Percentiles rank a stretch among this genome's conserved stretches.
Conservation (phyloP, 2,329 filamentous ascomycete genomes). For the Nannizziopsis arthrosporioides region DNA sequence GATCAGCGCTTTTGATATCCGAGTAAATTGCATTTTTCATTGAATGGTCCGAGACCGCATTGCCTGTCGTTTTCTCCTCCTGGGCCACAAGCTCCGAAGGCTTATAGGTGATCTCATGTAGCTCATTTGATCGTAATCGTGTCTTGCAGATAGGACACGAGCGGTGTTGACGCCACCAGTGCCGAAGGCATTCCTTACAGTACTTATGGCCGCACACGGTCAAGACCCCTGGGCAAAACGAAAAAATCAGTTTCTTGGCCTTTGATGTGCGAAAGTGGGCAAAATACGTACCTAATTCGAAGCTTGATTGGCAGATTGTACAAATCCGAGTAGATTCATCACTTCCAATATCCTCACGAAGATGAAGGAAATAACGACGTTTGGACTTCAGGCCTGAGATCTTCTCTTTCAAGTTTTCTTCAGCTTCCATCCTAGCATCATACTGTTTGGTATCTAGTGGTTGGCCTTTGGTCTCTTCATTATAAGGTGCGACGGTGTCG, state of each 20-base stretch:
- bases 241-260: neutral
- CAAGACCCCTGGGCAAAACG: slow-evolving; percentile 25
- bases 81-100: slow-evolving; percentile 60
- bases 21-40: slow-evolving; percentile 55
- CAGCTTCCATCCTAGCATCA: slow-evolving; percentile 32
- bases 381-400: slow-evolving; percentile 58
- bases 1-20: slow-evolving; percentile 56
- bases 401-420: slow-evolving; percentile 44
- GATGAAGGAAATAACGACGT: slow-evolving; percentile 58
- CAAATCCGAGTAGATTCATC: slow-evolving; percentile 57
- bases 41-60: slow-evolving; percentile 21
- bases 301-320: slow-evolving; percentile 69
- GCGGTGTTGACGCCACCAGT: slow-evolving; percentile 63
- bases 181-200: slow-evolving; percentile 72
- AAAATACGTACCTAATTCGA: slow-evolving; percentile 61
- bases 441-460: slow-evolving; percentile 43
- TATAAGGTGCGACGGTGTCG: slow-evolving; percentile 67
- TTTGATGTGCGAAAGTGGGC: neutral
- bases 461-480: slow-evolving; percentile 48
- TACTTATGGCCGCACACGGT: slow-evolving; percentile 88
- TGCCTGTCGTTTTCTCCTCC: slow-evolving; percentile 34
- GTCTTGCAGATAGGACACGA: slow-evolving; percentile 81
- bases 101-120: slow-evolving; percentile 78
- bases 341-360: slow-evolving; percentile 50
- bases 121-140: slow-evolving; percentile 50